Evolutionary conservation across 768 basidiomycete genomes (phyloP).

Genomic region (Mrakia gelida): DNA sequence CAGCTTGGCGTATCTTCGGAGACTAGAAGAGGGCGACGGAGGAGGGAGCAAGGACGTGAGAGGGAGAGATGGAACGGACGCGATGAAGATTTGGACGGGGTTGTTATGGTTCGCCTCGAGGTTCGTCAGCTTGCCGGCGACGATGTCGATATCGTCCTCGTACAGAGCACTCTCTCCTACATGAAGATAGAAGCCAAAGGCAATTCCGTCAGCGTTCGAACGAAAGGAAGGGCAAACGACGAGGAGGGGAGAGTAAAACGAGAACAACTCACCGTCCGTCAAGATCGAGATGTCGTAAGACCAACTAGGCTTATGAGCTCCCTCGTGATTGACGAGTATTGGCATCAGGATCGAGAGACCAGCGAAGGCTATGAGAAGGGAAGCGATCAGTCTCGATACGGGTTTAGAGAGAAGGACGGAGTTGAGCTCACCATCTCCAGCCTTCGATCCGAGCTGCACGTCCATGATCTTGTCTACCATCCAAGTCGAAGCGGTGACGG

Average conservation of each 20-base stretch:
- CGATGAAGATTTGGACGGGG: conserved; percentile 52
- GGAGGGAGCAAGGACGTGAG: conserved; percentile 15
- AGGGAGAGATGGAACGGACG: conserved; percentile 47
- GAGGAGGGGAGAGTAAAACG: conserved; percentile 53
- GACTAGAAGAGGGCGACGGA: conserved; percentile 29
- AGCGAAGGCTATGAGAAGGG: conserved; percentile 58
- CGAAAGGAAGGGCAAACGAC: not conserved
- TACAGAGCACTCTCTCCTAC: conserved; percentile 35
- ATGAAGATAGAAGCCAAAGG: not conserved
- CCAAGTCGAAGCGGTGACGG: conserved; percentile 37
- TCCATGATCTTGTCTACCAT: conserved; percentile 42
- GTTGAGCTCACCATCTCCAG: conserved; percentile 42
- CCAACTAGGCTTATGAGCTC: conserved; percentile 69
- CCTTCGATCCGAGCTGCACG: conserved; percentile 38
- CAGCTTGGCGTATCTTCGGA: conserved; percentile 9
- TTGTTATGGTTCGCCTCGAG: conserved; percentile 1
- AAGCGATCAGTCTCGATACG: not conserved
- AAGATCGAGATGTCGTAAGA: conserved; percentile 75
- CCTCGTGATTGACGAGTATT: conserved; percentile 65
- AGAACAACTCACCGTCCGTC: conserved; percentile 74
- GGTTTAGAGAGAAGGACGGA: not conserved
- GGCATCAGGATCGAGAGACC: conserved; percentile 81
- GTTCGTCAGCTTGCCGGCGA: not conserved
- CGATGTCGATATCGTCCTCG: not conserved
- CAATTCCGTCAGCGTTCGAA: not conserved